Evolutionary conservation across 177 flowering plant genomes (phyloP), one percentile per base, ranked within the genome.

Genomic region (Vitis hybrid): DNA sequence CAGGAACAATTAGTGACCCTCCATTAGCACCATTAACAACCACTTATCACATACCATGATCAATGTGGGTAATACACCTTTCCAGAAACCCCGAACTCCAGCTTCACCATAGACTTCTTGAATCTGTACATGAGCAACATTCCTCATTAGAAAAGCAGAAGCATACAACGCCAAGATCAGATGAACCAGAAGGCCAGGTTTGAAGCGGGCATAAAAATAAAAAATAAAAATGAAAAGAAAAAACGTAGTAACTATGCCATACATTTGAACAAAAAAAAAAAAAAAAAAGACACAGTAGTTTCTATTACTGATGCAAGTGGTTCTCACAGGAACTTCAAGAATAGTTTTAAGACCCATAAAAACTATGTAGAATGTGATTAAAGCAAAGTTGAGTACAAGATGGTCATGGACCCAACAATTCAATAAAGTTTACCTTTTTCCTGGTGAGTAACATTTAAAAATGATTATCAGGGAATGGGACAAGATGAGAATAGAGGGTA

Each of bases 61-160:
- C 77, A 95, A 84, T 52, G 99, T 91, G 30, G 99, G 98, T 64
- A 86, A 67, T 63, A 95, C 94, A 74, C 99, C 99, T 86, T 78
- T 93, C 99, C 99, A 95, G 74, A 95, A 95, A 54, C 97, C 98
- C 78, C 52, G 71, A 72, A 88, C 18, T 70, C 99, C 98, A 75
- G 88, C 93, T 86, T 93, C 98, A 80, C 61, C 89, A 65, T 84
- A 95, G 32, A 95, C 82, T 81, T 95, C 99, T 72, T 91, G 92
- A 70, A 93, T 83, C 99, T 95, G 87, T 13, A 68, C 56, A 72
- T 24, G 46, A 13, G 21, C 52, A 48, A 30, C 51, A 19, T 13
- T 52, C 16, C 21, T 10, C 55, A 57, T 58, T 1, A 49, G 12
- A 60, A 11, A 35, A 18, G 8, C 35, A 12, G 49, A 6, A 49